Conservation (phyloP, 805 yeast genomes). For the Komagataella populi region DNA sequence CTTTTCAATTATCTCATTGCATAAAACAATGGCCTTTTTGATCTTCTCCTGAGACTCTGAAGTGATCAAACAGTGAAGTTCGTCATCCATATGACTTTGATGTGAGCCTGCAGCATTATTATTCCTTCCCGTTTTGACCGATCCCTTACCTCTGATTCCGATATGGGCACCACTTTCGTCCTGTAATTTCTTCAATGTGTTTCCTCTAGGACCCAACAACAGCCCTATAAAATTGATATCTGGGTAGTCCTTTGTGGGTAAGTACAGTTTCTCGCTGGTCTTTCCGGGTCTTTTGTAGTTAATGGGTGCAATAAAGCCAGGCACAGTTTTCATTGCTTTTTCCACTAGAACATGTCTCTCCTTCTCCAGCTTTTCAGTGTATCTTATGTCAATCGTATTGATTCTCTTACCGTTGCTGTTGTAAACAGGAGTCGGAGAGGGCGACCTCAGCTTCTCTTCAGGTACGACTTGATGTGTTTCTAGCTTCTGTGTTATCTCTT, state of each 20-base stretch:
- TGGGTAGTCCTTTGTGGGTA: conserved; percentile 81
- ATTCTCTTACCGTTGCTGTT: conserved; percentile 73
- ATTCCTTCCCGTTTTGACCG: conserved; percentile 83
- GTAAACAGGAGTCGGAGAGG: conserved; percentile 89
- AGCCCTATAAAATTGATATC: conserved; percentile 88
- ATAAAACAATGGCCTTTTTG: conserved; percentile 57
- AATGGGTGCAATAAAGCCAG: conserved; percentile 67
- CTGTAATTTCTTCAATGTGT: conserved; percentile 70
- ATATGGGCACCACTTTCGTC: conserved; percentile 79
- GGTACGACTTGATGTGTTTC: conserved; percentile 38
- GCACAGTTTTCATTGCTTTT: conserved; percentile 54
- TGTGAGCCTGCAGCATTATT: conserved; percentile 30
- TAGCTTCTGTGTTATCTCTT: conserved; percentile 60
- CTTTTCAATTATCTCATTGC: conserved; percentile 64
- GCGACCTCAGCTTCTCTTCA: conserved; percentile 39
- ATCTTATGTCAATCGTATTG: conserved; percentile 69
- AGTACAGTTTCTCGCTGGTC: conserved; percentile 67
- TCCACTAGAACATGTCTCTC: conserved; percentile 78
- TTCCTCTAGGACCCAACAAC: conserved; percentile 90
- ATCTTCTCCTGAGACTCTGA: conserved; percentile 74
- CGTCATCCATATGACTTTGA: conserved; percentile 57
- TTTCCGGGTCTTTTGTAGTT: conserved; percentile 55
- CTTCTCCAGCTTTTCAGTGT: conserved; percentile 46
- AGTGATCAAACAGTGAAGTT: conserved; percentile 76
- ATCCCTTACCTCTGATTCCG: conserved; percentile 90